Percentiles rank a stretch among this genome's conserved stretches.
These are phyloP conservation scores for Prunus salicina DNA, from an alignment of 306 rosid genomes.

Conservation along the genomic window DNA sequence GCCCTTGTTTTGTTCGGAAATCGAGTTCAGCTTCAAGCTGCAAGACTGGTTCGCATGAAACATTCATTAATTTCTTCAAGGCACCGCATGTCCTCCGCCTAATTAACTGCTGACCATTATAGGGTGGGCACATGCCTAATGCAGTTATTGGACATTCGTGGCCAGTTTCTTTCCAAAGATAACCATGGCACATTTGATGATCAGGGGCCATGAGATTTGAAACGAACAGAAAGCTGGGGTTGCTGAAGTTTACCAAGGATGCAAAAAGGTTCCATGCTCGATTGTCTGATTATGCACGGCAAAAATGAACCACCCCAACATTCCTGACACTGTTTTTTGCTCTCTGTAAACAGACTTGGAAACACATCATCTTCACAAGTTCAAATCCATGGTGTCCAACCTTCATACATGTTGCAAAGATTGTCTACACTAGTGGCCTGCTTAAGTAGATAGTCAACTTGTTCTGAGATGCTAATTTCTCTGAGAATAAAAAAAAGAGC, in stretches of 20 bases:
- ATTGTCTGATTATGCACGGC: conserved; percentile 16
- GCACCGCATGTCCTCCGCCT: not conserved
- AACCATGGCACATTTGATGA: conserved; percentile 3
- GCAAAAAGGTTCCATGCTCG: conserved; percentile 20
- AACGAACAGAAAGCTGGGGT: conserved; percentile 4
- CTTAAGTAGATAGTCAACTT: conserved; percentile 89
- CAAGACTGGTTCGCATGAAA: not conserved
- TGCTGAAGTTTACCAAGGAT: conserved; percentile 8
- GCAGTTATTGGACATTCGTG: not conserved
- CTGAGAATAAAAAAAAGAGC: conserved; percentile 48
- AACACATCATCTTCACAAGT: conserved; percentile 30
- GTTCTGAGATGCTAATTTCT: conserved; percentile 66
- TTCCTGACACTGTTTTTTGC: conserved; percentile 19
- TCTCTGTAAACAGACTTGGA: conserved; percentile 15
- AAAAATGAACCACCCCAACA: conserved; percentile 14
- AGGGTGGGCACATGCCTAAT: not conserved
- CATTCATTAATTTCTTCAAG: not conserved
- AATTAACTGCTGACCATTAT: not conserved
- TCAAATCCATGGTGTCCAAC: conserved; percentile 99
- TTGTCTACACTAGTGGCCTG: conserved; percentile 93
- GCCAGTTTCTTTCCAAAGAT: not conserved
- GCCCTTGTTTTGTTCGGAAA: not conserved
- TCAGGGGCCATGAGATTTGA: conserved; percentile 2
- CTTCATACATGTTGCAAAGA: conserved; percentile 98
- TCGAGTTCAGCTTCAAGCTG: not conserved